Evolutionary conservation across 306 rosid genomes (phyloP).

Genomic region (Pterocarpus macrocarpus): DNA sequence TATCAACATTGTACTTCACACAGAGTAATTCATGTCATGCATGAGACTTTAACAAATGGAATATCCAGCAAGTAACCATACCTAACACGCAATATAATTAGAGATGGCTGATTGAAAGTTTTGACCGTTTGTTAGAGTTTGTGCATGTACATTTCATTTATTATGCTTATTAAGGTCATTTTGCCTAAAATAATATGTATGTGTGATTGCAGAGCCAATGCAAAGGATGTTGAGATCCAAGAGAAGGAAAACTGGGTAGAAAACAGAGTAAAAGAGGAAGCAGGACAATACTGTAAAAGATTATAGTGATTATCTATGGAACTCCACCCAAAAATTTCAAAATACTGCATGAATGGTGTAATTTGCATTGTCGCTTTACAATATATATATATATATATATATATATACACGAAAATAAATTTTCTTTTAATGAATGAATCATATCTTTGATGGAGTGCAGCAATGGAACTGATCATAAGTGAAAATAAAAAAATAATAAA

Average conservation of each 20-base stretch:
- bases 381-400: no score
- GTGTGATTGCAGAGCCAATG: background rate
- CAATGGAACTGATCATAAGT: no score
- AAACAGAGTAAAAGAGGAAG: background rate
- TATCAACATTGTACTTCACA: background rate
- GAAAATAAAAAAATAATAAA: no score
- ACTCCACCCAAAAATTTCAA: no score
- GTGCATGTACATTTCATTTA: constrained; percentile 8
- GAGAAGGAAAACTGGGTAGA: background rate
- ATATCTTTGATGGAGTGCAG: no score
- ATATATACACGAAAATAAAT: no score
- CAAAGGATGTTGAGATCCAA: constrained; percentile 18
- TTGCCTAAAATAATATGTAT: background rate
- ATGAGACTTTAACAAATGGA: constrained; percentile 25
- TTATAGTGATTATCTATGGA: no score
- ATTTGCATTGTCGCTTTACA: no score
- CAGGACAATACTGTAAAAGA: no score
- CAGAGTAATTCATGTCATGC: constrained; percentile 24
- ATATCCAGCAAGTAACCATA: constrained; percentile 3
- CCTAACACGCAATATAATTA: constrained; percentile 43
- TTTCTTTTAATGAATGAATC: no score
- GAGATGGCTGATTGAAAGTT: background rate
- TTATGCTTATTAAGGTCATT: constrained; percentile 14
- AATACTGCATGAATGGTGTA: no score
- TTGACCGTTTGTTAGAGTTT: constrained; percentile 17